A percentile compares a stretch with the other conserved stretches of the same genome.
Conservation (phyloP, 179 eudicot species). For the Beta lomatogona region DNA sequence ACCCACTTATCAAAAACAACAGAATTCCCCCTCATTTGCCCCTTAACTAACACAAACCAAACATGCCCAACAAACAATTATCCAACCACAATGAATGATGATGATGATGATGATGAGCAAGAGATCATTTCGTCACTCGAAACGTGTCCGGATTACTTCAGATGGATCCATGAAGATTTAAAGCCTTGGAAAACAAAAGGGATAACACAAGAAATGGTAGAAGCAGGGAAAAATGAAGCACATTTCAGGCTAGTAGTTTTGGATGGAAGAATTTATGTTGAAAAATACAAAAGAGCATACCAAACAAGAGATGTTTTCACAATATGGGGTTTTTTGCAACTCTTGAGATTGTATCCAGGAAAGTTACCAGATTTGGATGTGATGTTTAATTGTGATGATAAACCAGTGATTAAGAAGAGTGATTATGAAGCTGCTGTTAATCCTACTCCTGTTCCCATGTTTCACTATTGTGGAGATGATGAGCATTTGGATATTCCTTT, state of each 20-base stretch:
- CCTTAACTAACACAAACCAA: not conserved
- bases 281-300: slow-evolving; percentile 30
- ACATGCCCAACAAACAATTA: slow-evolving; percentile 9
- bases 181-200: slow-evolving; percentile 46
- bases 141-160: slow-evolving; percentile 51
- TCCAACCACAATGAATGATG: not conserved
- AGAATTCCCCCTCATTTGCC: not conserved
- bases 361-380: slow-evolving; percentile 49
- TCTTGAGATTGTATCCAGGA: slow-evolving; percentile 51
- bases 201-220: slow-evolving; percentile 44
- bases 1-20: too few relatives aligned
- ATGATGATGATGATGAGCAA: not conserved
- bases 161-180: slow-evolving; percentile 55
- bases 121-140: not conserved
- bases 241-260: slow-evolving; percentile 33
- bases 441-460: slow-evolving; percentile 36
- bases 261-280: slow-evolving; percentile 39
- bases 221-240: slow-evolving; percentile 31
- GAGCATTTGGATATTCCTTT: slow-evolving; percentile 42
- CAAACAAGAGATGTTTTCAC: slow-evolving; percentile 52
- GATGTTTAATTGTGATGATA: slow-evolving; percentile 47
- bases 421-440: slow-evolving; percentile 11
- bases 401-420: slow-evolving; percentile 32
- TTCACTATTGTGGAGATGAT: slow-evolving; percentile 50
- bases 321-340: slow-evolving; percentile 52